phyloP scores from a whole-genome alignment of 768 basidiomycete species.

The Kwoniella dejecticola region DNA sequence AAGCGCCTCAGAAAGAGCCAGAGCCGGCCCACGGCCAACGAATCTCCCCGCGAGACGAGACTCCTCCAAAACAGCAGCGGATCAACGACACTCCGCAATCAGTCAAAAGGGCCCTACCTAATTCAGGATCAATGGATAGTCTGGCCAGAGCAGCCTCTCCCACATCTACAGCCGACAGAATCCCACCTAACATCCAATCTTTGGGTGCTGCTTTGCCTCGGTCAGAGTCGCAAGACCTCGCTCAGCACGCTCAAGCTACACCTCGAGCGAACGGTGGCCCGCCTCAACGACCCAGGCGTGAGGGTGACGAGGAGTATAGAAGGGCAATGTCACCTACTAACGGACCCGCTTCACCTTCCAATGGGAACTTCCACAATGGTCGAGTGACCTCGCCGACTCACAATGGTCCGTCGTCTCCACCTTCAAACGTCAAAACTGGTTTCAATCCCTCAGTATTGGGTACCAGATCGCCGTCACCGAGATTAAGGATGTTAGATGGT shows the following conservation, averaged over 20 bases:
- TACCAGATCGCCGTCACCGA: slow-evolving; percentile 62
- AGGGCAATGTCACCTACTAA: slow-evolving; percentile 68
- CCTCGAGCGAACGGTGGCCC: slow-evolving; percentile 54
- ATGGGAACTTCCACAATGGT: slow-evolving; percentile 9
- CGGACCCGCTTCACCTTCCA: slow-evolving; percentile 38
- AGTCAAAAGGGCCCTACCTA: slow-evolving; percentile 17
- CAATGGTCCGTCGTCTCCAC: slow-evolving; percentile 40
- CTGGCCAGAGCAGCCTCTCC: slow-evolving; percentile 32
- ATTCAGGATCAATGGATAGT: slow-evolving; percentile 37
- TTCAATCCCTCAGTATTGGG: slow-evolving; percentile 59
- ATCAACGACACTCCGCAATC: slow-evolving; percentile 25
- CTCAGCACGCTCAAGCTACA: slow-evolving; percentile 16
- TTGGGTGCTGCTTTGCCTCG: slow-evolving; percentile 22
- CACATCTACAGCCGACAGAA: slow-evolving; percentile 15
- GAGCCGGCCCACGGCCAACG: not conserved
- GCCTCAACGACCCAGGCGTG: slow-evolving; percentile 54
- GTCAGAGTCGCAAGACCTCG: slow-evolving; percentile 27
- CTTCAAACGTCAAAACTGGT: slow-evolving; percentile 28
- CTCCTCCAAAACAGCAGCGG: slow-evolving; percentile 19
- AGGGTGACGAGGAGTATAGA: slow-evolving; percentile 47
- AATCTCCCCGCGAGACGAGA: not conserved
- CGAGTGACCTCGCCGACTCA: slow-evolving; percentile 37
- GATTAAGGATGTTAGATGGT: slow-evolving; percentile 37
- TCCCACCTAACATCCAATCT: slow-evolving; percentile 6
- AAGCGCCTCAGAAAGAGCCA: slow-evolving; percentile 27